A percentile compares a stretch with the other conserved stretches of the same genome.
phyloP scores from a whole-genome alignment of 2,329 filamentous ascomycete genomes.

The Chrysosporium queenslandicum region DNA sequence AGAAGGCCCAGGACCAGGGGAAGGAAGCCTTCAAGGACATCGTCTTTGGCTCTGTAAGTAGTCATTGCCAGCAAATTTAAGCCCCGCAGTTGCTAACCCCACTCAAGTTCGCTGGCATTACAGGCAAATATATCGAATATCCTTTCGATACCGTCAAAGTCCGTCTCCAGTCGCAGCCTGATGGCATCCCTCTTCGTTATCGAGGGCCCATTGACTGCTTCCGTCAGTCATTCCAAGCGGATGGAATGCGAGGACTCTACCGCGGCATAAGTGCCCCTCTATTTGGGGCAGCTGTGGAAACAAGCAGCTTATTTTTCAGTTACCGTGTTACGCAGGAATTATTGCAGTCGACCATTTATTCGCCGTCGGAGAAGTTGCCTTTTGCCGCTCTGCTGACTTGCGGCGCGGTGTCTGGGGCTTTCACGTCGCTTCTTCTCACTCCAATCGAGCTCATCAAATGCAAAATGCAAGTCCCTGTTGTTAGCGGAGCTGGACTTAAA shows the following conservation, averaged over 20 bases:
- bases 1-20: constrained; percentile 36
- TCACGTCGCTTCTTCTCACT: constrained; percentile 83
- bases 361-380: constrained; percentile 48
- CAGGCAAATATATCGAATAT: constrained; percentile 95
- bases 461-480: constrained; percentile 76
- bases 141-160: constrained; percentile 99
- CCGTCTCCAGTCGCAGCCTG: constrained; percentile 87
- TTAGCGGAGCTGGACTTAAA: constrained; percentile 32
- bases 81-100: constrained; percentile 7
- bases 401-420: constrained; percentile 75
- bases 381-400: constrained; percentile 67
- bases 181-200: constrained; percentile 70
- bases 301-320: constrained; percentile 84
- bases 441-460: constrained; percentile 97
- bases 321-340: constrained; percentile 57
- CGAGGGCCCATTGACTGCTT: constrained; percentile 88
- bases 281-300: constrained; percentile 83
- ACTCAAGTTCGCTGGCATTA: constrained; percentile 64
- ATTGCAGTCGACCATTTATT: constrained; percentile 56
- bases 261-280: constrained; percentile 87
- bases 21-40: constrained; percentile 75
- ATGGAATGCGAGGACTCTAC: constrained; percentile 76
- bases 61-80: neutral
- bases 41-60: constrained; percentile 69
- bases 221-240: constrained; percentile 66